Percentiles rank a stretch among this genome's conserved stretches.
Conservation (phyloP, 768 basidiomycete species). For the Psilocybe tampanensis region DNA sequence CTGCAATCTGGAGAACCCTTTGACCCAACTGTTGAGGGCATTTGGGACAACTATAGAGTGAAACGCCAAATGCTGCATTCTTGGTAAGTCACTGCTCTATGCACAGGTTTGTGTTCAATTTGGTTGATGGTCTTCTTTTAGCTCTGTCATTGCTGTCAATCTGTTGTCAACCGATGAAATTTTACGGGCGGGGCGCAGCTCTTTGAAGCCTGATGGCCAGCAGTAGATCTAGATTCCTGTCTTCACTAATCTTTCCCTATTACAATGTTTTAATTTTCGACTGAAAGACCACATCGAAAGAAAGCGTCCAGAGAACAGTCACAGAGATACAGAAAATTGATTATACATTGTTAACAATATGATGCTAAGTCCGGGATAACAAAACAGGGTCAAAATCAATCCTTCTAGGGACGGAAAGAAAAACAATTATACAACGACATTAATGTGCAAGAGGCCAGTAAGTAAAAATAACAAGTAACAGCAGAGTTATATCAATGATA, state of each 20-base stretch:
- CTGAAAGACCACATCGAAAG: no score
- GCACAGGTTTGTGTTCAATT: background rate
- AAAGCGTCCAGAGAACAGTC: no score
- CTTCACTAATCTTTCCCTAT: background rate
- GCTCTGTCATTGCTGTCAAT: slow-evolving; percentile 94
- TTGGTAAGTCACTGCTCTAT: slow-evolving; percentile 57
- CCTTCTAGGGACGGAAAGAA: background rate
- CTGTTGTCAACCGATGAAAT: slow-evolving; percentile 96
- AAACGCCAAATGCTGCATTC: slow-evolving; percentile 99
- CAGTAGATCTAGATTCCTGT: slow-evolving; percentile 14
- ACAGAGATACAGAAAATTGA: background rate
- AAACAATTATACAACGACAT: slow-evolving; percentile 7
- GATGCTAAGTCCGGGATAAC: background rate
- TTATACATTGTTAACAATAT: slow-evolving; percentile 5
- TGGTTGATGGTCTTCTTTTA: background rate
- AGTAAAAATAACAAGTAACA: slow-evolving; percentile 6
- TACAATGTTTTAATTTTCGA: background rate
- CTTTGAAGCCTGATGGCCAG: slow-evolving; percentile 69
- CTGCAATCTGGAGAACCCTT: slow-evolving; percentile 93
- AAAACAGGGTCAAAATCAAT: background rate
- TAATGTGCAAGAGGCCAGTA: slow-evolving; percentile 4
- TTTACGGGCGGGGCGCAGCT: slow-evolving; percentile 84
- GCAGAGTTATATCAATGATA: background rate
- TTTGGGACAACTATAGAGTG: slow-evolving; percentile 99
- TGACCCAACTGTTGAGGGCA: slow-evolving; percentile 93